Base-by-base conservation (phyloP, 768 basidiomycete species). In the Auricularia auricula-judae region DNA sequence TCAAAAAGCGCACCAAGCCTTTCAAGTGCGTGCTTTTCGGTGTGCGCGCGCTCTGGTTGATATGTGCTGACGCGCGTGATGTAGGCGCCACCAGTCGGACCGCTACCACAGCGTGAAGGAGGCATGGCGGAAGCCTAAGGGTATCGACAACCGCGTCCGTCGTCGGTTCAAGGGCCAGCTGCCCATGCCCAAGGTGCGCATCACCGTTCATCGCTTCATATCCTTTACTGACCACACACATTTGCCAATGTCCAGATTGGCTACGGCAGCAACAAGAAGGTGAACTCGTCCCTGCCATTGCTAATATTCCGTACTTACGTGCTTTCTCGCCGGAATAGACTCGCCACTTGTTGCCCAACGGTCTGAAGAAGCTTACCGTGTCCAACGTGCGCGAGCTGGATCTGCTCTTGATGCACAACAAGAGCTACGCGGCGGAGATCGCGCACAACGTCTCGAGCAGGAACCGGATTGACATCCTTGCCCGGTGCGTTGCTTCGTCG, bases 51-150 rank as follows among this genome's bases (percentile, higher is more conserved):
- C 33, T 61, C 33, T 35, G 4, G 44, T n/a, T 82, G 53, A 39
- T 42, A 14, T n/a, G 18, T 58, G 7, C 42, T 64, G 29, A 16
- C 42, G 64, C 39, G 64, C 39, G 65, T 63, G 29, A 29, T 29
- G 36, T 75, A 93, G 91, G 84, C 92, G 96, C 79, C 96, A 98
- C 79, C 96, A 98, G 80, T 96, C 93, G 61, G 96, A 98, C 81
- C 90, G 96, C 74, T 98, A 97, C 82, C 86, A 91, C 76, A 80
- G 89, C 70, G 94, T 98, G 70, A 96, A 96, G 84, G 94, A 97
- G 82, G 82, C 91, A 82, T 99, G 97, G 97, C 85, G 97, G 77
- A 99, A 99, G 83, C 97, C 97, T 70, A 99, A 98, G 87, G 97
- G 96, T 92, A 98, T 98, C 72, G 96, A 98, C 77, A 98, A 98